Evolutionary conservation across 139 green algal species (phyloP).

Genomic region (Chloropicon primus): DNA sequence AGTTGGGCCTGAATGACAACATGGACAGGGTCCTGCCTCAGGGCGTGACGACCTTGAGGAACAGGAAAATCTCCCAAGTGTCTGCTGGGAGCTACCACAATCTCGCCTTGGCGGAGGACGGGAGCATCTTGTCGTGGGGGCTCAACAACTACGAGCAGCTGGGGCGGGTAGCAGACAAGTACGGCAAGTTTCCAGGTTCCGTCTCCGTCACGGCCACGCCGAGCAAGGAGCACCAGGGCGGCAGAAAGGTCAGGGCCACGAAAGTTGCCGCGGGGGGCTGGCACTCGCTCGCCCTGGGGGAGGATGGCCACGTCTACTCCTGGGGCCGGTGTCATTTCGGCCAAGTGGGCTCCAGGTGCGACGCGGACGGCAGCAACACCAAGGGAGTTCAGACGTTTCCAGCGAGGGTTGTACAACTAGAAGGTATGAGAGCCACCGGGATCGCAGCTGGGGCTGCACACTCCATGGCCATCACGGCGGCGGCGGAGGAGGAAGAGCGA

Average conservation of each 20-base stretch:
- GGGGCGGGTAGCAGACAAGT: neutral
- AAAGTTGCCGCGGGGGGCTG: slow-evolving; percentile 72
- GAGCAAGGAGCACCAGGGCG: neutral
- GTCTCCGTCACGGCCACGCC: neutral
- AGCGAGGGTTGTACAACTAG: neutral
- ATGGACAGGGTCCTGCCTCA: slow-evolving; percentile 18
- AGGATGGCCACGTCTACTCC: slow-evolving; percentile 48
- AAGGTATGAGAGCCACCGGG: slow-evolving; percentile 8
- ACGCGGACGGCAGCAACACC: neutral
- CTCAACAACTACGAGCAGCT: slow-evolving; percentile 16
- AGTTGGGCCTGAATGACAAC: slow-evolving; percentile 13
- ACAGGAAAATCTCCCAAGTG: slow-evolving; percentile 2
- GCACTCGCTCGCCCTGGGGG: slow-evolving; percentile 75
- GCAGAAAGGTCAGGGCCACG: neutral
- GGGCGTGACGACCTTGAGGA: slow-evolving; percentile 4
- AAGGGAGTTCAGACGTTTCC: slow-evolving; percentile 4
- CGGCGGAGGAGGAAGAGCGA: too few relatives aligned
- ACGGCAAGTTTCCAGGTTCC: neutral
- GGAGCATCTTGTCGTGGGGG: slow-evolving; percentile 1
- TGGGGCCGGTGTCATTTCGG: slow-evolving; percentile 16
- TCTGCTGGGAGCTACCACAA: neutral
- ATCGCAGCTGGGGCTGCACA: slow-evolving; percentile 10
- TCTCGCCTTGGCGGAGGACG: neutral
- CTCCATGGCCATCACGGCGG: slow-evolving; percentile 2
- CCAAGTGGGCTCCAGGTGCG: slow-evolving; percentile 7